These are phyloP conservation scores for Colletotrichum sidae DNA, from an alignment of 2,329 filamentous ascomycete genomes.

Conservation along the genomic window DNA sequence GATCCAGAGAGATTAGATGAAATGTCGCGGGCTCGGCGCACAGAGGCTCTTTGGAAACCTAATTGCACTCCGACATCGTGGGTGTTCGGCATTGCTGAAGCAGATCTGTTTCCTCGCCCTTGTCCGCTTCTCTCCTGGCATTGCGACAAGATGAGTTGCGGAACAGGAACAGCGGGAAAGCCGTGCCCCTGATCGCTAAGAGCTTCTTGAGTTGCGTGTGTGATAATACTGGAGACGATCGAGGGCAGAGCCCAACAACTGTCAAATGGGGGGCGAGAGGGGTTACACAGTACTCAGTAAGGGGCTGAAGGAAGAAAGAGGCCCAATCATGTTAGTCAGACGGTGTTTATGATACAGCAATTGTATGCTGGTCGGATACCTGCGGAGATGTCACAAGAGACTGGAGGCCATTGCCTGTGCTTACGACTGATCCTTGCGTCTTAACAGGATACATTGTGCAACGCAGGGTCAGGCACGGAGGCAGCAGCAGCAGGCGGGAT, in stretches of 20 bases:
- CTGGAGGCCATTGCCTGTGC: constrained; percentile 17
- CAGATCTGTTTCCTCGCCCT: constrained; percentile 10
- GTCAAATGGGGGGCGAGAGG: constrained; percentile 1
- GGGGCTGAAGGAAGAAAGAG: constrained; percentile 10
- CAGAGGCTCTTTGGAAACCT: constrained; percentile 29
- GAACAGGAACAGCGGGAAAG: background rate
- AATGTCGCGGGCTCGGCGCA: constrained; percentile 31
- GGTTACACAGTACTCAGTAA: background rate
- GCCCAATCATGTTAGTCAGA: constrained; percentile 26
- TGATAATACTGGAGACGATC: constrained; percentile 20
- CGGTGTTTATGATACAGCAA: constrained; percentile 26
- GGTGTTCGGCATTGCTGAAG: constrained; percentile 9
- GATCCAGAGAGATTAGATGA: constrained; percentile 27
- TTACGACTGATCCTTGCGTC: constrained; percentile 24
- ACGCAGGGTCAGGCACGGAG: constrained; percentile 7
- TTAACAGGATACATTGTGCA: constrained; percentile 22
- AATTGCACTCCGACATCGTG: constrained; percentile 21
- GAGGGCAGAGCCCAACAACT: constrained; percentile 12
- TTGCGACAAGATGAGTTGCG: background rate
- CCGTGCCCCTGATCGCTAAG: constrained; percentile 11
- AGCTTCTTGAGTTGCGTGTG: constrained; percentile 9
- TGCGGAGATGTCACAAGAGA: too few species aligned
- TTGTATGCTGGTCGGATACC: background rate
- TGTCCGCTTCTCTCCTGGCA: background rate
- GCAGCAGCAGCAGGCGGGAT: constrained; percentile 24